Evolutionary conservation across 2,329 filamentous ascomycete species (phyloP).

Genomic region (Penicillium italicum): DNA sequence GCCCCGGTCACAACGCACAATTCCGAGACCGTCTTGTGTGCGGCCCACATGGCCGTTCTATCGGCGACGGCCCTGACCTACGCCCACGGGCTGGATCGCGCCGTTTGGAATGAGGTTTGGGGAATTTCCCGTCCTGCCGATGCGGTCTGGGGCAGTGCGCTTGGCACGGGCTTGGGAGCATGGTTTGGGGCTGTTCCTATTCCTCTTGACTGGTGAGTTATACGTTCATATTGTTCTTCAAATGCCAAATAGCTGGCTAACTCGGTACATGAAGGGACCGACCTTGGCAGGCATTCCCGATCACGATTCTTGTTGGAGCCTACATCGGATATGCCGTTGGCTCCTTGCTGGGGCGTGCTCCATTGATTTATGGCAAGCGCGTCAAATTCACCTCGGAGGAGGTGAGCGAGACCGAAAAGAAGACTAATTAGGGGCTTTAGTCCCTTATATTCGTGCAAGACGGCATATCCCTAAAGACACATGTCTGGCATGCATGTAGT

Average conservation of each 20-base stretch:
- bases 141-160: slow-evolving; percentile 73
- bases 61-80: slow-evolving; percentile 78
- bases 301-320: slow-evolving; percentile 80
- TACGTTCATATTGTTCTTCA: background rate
- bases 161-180: slow-evolving; percentile 76
- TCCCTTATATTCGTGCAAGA: background rate
- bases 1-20: slow-evolving; percentile 82
- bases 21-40: slow-evolving; percentile 72
- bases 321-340: slow-evolving; percentile 76
- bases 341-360: slow-evolving; percentile 28
- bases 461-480: background rate
- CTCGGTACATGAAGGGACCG: slow-evolving; percentile 59
- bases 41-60: slow-evolving; percentile 76
- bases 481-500: background rate
- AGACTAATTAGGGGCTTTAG: slow-evolving; percentile 14
- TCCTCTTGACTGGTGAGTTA: slow-evolving; percentile 76
- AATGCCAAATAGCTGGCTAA: slow-evolving; percentile 1
- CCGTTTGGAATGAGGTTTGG: slow-evolving; percentile 67
- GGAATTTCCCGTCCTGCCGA: slow-evolving; percentile 71
- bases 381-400: slow-evolving; percentile 31
- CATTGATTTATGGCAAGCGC: slow-evolving; percentile 35
- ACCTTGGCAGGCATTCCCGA: slow-evolving; percentile 98
- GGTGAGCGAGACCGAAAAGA: slow-evolving; percentile 17
- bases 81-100: slow-evolving; percentile 70
- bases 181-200: slow-evolving; percentile 96